Evolutionary conservation across 1,284 basidiomycete species (phyloP), one percentile per base, ranked within the genome.

Genomic region (Microbotryum scabiosae): DNA sequence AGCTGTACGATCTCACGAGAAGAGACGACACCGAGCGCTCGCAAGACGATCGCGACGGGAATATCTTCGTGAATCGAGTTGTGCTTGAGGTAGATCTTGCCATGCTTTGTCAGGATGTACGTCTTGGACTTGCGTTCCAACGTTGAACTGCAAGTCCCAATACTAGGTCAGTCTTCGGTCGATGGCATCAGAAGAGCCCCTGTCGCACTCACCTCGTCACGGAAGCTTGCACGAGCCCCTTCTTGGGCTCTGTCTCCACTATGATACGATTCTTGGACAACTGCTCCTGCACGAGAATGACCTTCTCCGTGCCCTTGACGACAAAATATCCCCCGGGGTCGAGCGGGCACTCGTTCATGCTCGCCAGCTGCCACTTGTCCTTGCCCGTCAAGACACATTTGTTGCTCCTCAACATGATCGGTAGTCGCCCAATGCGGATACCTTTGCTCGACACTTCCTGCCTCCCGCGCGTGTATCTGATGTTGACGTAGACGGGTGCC

Each of bases 271-370:
- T 99, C 80, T 98, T 99, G 80, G 90, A 93, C 71, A 99, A 79
- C 77, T 98, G 96, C 75, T 99, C 97, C 76, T 99, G 96, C 2
- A 98, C 94, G 61, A 99, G 81, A 68, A 99, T 98, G 71, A 99
- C 96, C 79, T 99, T 99, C 77, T 99, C 96, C 21, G 97, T 98
- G 16, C 96, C 96, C 76, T 96, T 97, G 56, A 98, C 94, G 61
- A 99, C 88, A 76, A 99, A 99, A 76, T 98, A 98, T 8, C 96
- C 96, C 23, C 96, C 96, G 3, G 96, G 96, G 77, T 99, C 97
- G 62, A 98, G 79, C 0, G 96, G 96, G 74, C 96, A 99, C 76
- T 99, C 96, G 36, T 84, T 86, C 89, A 97, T 93, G 53, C 83
- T 81, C 23, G 92, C 93, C 20, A 98, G 80, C 70, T 93, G 84